Base-by-base conservation (phyloP, 1,284 basidiomycete species). In the Phlebopus sp. region DNA sequence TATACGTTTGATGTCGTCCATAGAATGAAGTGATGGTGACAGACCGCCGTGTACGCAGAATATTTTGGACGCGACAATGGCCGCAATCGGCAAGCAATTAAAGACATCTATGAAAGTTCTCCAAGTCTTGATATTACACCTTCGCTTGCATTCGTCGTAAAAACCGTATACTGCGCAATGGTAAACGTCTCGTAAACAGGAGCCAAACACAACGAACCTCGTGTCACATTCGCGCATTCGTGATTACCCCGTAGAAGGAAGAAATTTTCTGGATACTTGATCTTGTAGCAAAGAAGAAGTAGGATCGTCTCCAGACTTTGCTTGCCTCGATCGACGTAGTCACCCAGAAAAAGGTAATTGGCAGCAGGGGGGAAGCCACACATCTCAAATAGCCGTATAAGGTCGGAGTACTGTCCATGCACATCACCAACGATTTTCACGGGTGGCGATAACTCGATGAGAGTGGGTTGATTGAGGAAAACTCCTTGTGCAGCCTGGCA, bases 391-490 rank as follows among this genome's bases (percentile, higher is more conserved):
- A 99, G 74, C 46, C 97, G 86, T 59, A 99, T 96, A 62, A 99
- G 83, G 75, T 99, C 97, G 51, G 92, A 93, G 70, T 98, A 99
- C 71, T 97, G 95, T 4, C 97, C 97, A 67, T 99, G 97, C 3
- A 98, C 95, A 70, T 99, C 97, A 25, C 97, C 97, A 13, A 99
- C 96, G 56, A 99, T 98, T 79, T 99, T 99, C 60, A 99, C 97
- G 9, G 97, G 96, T 7, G 97, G 97, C 18, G 90, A 93, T 42
- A 99, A 81, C 71, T 99, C 97, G 65, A 99, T 91, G 52, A 99
- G 83, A 1, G 97, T 98, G 8, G 97, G 97, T 69, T 99, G 97
- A 60, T 82, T 86, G 55, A 99, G 84, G 68, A 99, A 96, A 44
- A 99, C 91, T 58, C 99, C 97, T 47, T 96, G 84, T 18, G 95